Conservation (phyloP, 805 yeast species). For the Clavispora phyllophila region DNA sequence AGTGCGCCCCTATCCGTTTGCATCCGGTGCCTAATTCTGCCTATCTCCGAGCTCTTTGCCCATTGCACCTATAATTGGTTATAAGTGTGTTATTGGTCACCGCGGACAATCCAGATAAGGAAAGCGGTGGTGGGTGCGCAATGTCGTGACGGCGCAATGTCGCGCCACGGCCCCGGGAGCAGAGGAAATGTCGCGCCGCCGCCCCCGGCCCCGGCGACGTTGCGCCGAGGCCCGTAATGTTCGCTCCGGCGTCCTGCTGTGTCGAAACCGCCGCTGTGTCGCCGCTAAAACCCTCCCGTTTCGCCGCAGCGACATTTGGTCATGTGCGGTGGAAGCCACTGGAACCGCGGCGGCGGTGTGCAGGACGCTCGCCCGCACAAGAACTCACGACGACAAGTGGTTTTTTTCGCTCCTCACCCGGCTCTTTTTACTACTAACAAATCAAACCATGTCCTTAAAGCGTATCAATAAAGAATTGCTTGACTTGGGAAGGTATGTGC, state of each 20-base stretch:
- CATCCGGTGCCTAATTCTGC: too few species aligned
- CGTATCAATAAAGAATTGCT: constrained; percentile 94
- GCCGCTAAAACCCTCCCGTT: too few species aligned
- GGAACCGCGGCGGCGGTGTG: constrained; percentile 9
- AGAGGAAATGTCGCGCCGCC: too few species aligned
- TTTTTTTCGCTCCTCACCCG: constrained; percentile 14
- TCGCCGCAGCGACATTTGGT: constrained; percentile 1
- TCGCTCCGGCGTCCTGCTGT: too few species aligned
- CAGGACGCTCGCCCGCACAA: constrained; percentile 8
- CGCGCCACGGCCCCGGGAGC: not conserved
- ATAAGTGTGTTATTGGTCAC: too few species aligned
- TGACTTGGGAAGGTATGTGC: constrained; percentile 89
- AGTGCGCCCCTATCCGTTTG: too few species aligned
- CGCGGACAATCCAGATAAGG: not conserved
- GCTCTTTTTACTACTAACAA: constrained; percentile 9
- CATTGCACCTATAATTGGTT: too few species aligned
- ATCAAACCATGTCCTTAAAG: constrained; percentile 70
- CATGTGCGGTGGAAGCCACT: constrained; percentile 15
- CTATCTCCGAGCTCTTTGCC: too few species aligned
- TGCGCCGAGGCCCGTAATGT: too few species aligned
- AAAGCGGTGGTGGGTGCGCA: not conserved
- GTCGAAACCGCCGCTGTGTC: too few species aligned
- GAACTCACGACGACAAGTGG: constrained; percentile 14
- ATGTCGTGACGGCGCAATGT: not conserved
- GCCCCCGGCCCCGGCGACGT: too few species aligned